Conservation (phyloP, 1,284 basidiomycete species). For the Omphalotus olearius region DNA sequence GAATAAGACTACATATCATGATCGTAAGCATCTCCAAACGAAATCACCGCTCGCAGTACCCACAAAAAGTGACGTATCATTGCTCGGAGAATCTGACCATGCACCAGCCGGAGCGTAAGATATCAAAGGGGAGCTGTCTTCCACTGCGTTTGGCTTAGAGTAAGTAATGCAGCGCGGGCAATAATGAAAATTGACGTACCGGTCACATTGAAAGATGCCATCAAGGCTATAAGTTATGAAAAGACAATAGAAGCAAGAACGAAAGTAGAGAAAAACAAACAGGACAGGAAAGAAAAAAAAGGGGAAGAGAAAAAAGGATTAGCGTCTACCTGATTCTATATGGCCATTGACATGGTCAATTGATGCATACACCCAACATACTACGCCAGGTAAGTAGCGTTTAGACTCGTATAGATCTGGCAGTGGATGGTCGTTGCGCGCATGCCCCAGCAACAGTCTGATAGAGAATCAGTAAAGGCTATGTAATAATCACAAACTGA, state of each 20-base stretch:
- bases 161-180: neutral
- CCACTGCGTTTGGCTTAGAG: slow-evolving; percentile 26
- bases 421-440: too few relatives aligned
- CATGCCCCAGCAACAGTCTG: too few relatives aligned
- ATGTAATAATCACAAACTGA: too few relatives aligned
- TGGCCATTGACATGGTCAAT: too few relatives aligned
- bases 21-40: neutral
- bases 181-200: slow-evolving; percentile 23
- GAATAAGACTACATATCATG: slow-evolving; percentile 36
- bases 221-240: slow-evolving; percentile 29
- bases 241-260: slow-evolving; percentile 14
- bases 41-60: slow-evolving; percentile 13
- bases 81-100: slow-evolving; percentile 36
- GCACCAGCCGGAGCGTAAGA: slow-evolving; percentile 37
- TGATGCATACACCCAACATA: too few relatives aligned
- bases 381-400: too few relatives aligned
- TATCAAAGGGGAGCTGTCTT: slow-evolving; percentile 44
- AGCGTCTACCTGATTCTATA: too few relatives aligned
- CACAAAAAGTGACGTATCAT: slow-evolving; percentile 33
- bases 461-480: too few relatives aligned
- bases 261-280: slow-evolving; percentile 20
- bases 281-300: slow-evolving; percentile 18
- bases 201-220: slow-evolving; percentile 41
- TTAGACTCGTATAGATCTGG: too few relatives aligned
- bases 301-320: neutral